phyloP scores from a whole-genome alignment of 768 basidiomycete species.

The Collybiopsis luxurians region DNA sequence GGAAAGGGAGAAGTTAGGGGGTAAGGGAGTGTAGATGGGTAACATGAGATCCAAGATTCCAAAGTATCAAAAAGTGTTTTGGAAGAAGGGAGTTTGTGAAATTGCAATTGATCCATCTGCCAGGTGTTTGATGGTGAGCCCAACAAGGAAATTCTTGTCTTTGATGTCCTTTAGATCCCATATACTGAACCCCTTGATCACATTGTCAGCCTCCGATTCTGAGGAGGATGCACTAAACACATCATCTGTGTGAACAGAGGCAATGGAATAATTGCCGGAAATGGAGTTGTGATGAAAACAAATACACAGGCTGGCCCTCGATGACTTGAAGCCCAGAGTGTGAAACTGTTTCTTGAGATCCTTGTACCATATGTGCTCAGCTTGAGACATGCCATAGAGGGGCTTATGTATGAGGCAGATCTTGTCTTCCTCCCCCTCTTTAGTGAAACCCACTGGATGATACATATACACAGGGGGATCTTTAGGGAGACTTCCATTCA shows the following conservation, averaged over 20 bases:
- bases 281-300: background rate
- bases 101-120: background rate
- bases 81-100: background rate
- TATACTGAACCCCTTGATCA: background rate
- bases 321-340: conserved; percentile 1
- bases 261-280: background rate
- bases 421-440: conserved; percentile 7
- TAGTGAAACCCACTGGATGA: conserved; percentile 15
- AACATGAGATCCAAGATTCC: background rate
- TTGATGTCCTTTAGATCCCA: background rate
- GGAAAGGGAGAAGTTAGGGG: background rate
- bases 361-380: conserved; percentile 9
- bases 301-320: conserved; percentile 2
- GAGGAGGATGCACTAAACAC: background rate
- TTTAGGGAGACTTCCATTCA: conserved; percentile 13
- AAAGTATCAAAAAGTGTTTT: background rate
- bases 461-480: conserved; percentile 15
- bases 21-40: background rate
- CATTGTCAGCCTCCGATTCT: background rate
- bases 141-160: background rate
- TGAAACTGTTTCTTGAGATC: background rate
- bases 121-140: background rate
- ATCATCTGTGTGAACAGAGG: background rate
- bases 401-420: background rate
- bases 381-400: background rate